Evolutionary conservation across 768 basidiomycete species (phyloP).

Genomic region (Xerocomellus chrysenteron): DNA sequence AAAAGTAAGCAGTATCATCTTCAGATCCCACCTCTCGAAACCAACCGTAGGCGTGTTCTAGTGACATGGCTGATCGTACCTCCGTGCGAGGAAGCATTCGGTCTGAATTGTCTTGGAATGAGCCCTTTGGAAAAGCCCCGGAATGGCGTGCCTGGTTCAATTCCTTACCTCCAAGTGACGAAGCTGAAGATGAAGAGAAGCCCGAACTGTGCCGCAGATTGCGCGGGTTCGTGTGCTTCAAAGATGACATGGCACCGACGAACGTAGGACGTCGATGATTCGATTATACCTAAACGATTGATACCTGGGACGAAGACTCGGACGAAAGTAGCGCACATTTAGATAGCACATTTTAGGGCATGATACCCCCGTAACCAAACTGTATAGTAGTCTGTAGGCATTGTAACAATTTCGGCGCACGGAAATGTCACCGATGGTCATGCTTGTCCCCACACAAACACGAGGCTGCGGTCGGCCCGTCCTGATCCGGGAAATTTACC

Average conservation of each 20-base stretch:
- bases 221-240: slow-evolving; percentile 56
- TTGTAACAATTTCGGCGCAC: background rate
- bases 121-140: slow-evolving; percentile 47
- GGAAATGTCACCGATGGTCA: background rate
- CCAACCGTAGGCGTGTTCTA: slow-evolving; percentile 27
- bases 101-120: slow-evolving; percentile 50
- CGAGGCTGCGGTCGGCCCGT: background rate
- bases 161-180: slow-evolving; percentile 19
- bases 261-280: slow-evolving; percentile 8
- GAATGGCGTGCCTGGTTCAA: slow-evolving; percentile 55
- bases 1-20: slow-evolving; percentile 46
- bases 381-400: slow-evolving; percentile 30
- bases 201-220: slow-evolving; percentile 40
- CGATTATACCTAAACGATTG: slow-evolving; percentile 14
- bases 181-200: slow-evolving; percentile 19
- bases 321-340: slow-evolving; percentile 14
- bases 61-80: slow-evolving; percentile 77
- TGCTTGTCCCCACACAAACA: too few species aligned
- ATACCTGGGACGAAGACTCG: slow-evolving; percentile 18
- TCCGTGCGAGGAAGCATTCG: slow-evolving; percentile 52
- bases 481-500: slow-evolving; percentile 13
- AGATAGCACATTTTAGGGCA: slow-evolving; percentile 21
- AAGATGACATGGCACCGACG: slow-evolving; percentile 26
- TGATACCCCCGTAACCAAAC: slow-evolving; percentile 22
- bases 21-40: background rate